These are phyloP conservation scores for Colletotrichum siamense DNA, from an alignment of 2,329 filamentous ascomycete species.

Conservation along the genomic window DNA sequence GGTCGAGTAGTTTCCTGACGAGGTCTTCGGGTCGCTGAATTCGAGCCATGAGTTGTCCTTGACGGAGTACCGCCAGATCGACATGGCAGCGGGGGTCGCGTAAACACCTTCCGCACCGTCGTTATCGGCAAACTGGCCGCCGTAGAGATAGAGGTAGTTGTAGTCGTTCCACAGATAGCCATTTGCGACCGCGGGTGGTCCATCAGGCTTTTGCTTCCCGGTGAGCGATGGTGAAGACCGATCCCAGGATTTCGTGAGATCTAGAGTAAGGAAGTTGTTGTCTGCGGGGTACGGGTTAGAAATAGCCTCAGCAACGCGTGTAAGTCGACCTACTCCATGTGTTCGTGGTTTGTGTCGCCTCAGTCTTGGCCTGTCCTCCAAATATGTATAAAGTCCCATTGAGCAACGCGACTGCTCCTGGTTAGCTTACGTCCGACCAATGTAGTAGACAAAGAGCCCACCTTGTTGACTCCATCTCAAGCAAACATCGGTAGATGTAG, in stretches of 20 bases:
- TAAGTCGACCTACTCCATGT: constrained; percentile 68
- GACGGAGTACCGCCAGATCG: constrained; percentile 76
- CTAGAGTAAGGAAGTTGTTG: constrained; percentile 75
- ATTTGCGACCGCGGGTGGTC: constrained; percentile 73
- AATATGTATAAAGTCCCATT: constrained; percentile 82
- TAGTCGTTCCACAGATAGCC: constrained; percentile 81
- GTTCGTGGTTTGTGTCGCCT: constrained; percentile 61
- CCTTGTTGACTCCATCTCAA: constrained; percentile 71
- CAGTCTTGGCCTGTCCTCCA: constrained; percentile 69
- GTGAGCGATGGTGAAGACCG: constrained; percentile 66
- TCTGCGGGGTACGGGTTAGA: constrained; percentile 44
- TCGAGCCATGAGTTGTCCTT: constrained; percentile 65
- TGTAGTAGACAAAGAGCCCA: too few relatives aligned
- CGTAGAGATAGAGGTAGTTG: constrained; percentile 74
- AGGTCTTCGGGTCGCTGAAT: constrained; percentile 65
- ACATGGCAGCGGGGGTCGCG: constrained; percentile 61
- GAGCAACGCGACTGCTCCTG: constrained; percentile 61
- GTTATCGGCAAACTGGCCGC: constrained; percentile 73
- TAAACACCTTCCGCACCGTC: constrained; percentile 41
- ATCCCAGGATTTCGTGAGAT: constrained; percentile 76
- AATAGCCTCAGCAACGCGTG: neutral
- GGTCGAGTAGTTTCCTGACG: constrained; percentile 67
- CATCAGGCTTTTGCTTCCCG: constrained; percentile 68
- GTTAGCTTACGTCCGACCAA: constrained; percentile 37
- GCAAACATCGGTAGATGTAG: constrained; percentile 53